Conservation (phyloP, 78 protist species). For the Dictyostelium citrinum region DNA sequence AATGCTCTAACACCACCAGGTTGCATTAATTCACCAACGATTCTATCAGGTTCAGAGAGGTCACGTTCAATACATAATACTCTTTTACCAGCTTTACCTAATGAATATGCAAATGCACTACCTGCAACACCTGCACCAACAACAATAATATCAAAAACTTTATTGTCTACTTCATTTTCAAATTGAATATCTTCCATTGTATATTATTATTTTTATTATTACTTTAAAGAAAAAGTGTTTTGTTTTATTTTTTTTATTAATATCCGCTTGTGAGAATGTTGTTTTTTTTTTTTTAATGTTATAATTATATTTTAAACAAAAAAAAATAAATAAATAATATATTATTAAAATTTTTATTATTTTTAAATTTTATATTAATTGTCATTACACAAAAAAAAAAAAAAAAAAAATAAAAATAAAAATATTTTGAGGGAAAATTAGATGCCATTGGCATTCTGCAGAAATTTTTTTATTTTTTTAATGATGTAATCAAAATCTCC, state of each 20-base stretch:
- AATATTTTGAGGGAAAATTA: neutral
- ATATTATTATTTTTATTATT: neutral
- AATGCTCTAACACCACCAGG: conserved; percentile 89
- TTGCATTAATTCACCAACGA: conserved; percentile 93
- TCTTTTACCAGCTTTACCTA: conserved; percentile 76
- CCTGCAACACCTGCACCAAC: conserved; percentile 90
- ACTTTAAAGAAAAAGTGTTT: too few species aligned
- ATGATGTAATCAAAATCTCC: neutral
- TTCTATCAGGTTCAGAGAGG: conserved; percentile 84
- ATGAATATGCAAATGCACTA: conserved; percentile 71
- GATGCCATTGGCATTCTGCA: neutral
- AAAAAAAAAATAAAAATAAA: neutral
- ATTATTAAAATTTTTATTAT: neutral
- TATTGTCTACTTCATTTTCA: conserved; percentile 12
- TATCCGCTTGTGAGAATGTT: neutral
- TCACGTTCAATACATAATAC: conserved; percentile 84
- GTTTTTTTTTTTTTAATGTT: too few species aligned
- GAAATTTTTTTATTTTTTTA: neutral
- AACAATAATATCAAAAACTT: conserved; percentile 75
- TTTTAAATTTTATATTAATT: neutral
- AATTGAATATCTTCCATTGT: conserved; percentile 2
- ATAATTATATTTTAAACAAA: too few species aligned
- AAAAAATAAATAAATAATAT: too few species aligned
- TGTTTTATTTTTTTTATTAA: too few species aligned
- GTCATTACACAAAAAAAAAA: neutral